A percentile compares a stretch with the other conserved stretches of the same genome.
phyloP scores from a whole-genome alignment of 164 flowering plant species.

The Umbilicus rupestris region DNA sequence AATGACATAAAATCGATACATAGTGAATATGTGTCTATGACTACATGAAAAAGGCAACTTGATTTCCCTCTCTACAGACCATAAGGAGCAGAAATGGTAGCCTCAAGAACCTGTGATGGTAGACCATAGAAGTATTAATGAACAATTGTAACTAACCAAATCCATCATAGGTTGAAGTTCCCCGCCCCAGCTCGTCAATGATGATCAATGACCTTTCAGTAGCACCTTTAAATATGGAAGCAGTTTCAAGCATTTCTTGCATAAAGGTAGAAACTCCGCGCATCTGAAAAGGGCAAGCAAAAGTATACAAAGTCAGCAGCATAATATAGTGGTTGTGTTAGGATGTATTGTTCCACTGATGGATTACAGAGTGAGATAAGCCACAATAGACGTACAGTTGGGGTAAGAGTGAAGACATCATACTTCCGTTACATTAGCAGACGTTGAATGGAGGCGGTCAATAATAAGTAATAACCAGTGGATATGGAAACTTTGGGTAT shows the following conservation, averaged over 20 bases:
- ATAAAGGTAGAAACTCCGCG: constrained; percentile 98
- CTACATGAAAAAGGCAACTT: not conserved
- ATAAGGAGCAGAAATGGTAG: not conserved
- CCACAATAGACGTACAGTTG: not conserved
- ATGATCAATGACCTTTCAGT: constrained; percentile 85
- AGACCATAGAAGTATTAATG: not conserved
- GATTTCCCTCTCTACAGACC: not conserved
- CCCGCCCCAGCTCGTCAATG: constrained; percentile 97
- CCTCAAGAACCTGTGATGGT: not conserved
- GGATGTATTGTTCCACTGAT: not conserved
- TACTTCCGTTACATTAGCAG: too few species aligned
- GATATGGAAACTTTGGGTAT: not conserved
- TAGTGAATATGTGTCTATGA: not conserved
- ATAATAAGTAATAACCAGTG: not conserved
- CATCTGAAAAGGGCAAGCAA: constrained; percentile 29
- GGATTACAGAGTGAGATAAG: not conserved
- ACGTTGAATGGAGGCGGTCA: not conserved
- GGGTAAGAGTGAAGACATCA: not conserved
- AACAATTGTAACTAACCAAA: constrained; percentile 54
- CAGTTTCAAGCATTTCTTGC: constrained; percentile 99
- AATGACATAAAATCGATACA: not conserved
- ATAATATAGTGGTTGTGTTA: not conserved
- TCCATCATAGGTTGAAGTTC: constrained; percentile 99
- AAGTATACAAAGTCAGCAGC: not conserved
- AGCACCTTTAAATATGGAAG: constrained; percentile 95